These are phyloP conservation scores for Polytrichum formosum DNA, from an alignment of 225 moss, liverwort and hornwort species.

Conservation along the genomic window DNA sequence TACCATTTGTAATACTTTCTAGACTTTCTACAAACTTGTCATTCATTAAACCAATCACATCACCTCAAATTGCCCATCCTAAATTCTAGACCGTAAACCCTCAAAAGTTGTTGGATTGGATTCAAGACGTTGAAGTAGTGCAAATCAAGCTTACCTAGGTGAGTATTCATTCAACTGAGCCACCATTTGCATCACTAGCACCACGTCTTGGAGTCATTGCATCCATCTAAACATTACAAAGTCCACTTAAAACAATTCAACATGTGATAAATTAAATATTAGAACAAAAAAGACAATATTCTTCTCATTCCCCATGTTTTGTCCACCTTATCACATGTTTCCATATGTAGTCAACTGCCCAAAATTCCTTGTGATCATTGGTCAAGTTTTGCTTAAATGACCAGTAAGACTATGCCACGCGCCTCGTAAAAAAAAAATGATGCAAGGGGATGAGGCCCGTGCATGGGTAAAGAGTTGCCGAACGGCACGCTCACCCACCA, in stretches of 20 bases:
- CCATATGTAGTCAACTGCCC: too few relatives aligned
- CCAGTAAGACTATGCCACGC: background rate
- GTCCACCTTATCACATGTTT: too few relatives aligned
- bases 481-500: conserved; percentile 64
- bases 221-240: conserved; percentile 44
- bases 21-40: conserved; percentile 4
- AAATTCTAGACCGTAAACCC: background rate
- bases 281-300: background rate
- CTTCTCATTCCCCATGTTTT: too few relatives aligned
- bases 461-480: conserved; percentile 53
- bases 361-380: too few relatives aligned
- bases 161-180: conserved; percentile 53
- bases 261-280: background rate
- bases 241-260: background rate
- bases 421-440: conserved; percentile 72
- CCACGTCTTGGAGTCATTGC: conserved; percentile 64
- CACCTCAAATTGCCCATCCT: background rate
- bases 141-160: conserved; percentile 35
- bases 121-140: background rate
- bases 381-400: too few relatives aligned
- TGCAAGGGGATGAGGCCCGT: conserved; percentile 58
- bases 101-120: background rate
- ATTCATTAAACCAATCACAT: background rate
- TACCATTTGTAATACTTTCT: background rate
- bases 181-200: conserved; percentile 42